These are phyloP conservation scores for Misopates orontium DNA, from an alignment of 257 asterid genomes.

Conservation along the genomic window DNA sequence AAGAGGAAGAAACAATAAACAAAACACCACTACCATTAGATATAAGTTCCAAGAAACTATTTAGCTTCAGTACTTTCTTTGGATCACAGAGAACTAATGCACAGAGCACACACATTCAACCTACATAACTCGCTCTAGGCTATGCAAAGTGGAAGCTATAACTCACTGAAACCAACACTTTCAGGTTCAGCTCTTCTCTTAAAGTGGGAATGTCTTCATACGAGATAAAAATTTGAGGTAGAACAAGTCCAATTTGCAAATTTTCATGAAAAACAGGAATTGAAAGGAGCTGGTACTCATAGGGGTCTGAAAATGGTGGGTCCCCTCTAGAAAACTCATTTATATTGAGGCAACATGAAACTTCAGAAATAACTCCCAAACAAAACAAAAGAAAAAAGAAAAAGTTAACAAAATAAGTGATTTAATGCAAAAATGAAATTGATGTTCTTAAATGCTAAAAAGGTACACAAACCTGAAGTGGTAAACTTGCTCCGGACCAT, in stretches of 20 bases:
- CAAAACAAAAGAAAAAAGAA: too few species aligned
- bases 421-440: slow-evolving; percentile 7
- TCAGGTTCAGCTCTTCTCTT: not conserved
- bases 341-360: slow-evolving; percentile 15
- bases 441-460: not conserved
- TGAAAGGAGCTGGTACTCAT: slow-evolving; percentile 2
- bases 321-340: slow-evolving; percentile 16
- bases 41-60: not conserved
- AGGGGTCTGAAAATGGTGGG: slow-evolving; percentile 19
- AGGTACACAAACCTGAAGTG: slow-evolving; percentile 77
- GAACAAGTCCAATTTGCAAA: slow-evolving; percentile 4
- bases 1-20: not conserved
- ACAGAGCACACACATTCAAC: slow-evolving; percentile 1
- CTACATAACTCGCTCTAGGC: slow-evolving; percentile 6
- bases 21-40: not conserved
- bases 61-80: not conserved
- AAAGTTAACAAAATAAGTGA: not conserved
- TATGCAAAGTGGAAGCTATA: slow-evolving; percentile 1
- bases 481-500: slow-evolving; percentile 99
- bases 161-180: too few species aligned
- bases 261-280: not conserved
- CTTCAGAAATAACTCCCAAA: slow-evolving; percentile 15
- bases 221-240: not conserved
- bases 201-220: not conserved
- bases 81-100: not conserved